Evolutionary conservation across 805 yeast species (phyloP).

Genomic region (Nakazawaea anatomiae): DNA sequence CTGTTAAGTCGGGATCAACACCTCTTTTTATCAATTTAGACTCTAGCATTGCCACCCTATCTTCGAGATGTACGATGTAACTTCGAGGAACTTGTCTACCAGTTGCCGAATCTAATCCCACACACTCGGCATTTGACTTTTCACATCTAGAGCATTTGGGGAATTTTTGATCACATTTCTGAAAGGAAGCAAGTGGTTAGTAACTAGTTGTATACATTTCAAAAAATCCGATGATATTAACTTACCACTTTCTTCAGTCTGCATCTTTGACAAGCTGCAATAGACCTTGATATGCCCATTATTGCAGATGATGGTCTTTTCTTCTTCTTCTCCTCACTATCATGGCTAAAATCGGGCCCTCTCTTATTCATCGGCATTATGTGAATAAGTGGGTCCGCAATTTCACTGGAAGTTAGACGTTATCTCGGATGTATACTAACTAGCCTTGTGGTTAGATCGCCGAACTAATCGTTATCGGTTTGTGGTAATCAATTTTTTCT

Average conservation of each 20-base stretch:
- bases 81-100: constrained; percentile 84
- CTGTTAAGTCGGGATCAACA: constrained; percentile 23
- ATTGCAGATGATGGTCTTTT: constrained; percentile 15
- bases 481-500: no score
- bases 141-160: constrained; percentile 62
- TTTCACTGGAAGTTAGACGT: no score
- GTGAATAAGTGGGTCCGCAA: no score
- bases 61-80: constrained; percentile 68
- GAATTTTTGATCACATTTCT: constrained; percentile 58
- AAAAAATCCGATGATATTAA: neutral
- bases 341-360: no score
- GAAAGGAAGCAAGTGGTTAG: no score
- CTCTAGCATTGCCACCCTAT: constrained; percentile 53
- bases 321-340: neutral
- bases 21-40: constrained; percentile 38
- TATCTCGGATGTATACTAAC: no score
- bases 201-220: no score
- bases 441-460: no score
- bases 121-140: constrained; percentile 66
- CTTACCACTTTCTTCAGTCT: constrained; percentile 48
- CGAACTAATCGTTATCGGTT: no score
- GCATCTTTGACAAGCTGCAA: constrained; percentile 85
- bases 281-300: constrained; percentile 51
- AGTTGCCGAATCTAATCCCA: constrained; percentile 82
- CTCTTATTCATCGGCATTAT: no score